phyloP scores from a whole-genome alignment of 169 alveolate genomes.

The Cystoisospora suis region DNA sequence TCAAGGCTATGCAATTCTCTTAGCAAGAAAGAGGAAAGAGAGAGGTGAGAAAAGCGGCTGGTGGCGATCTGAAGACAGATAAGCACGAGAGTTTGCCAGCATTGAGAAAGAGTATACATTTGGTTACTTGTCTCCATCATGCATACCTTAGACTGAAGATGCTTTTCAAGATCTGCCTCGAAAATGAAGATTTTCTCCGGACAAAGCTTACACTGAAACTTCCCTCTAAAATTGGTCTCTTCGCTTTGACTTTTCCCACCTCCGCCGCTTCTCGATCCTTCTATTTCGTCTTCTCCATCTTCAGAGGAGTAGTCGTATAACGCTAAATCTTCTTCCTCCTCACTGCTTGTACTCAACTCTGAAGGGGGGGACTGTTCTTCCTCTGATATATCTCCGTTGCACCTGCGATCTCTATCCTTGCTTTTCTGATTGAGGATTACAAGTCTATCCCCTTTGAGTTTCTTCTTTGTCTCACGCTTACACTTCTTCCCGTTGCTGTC shows the following conservation, averaged over 20 bases:
- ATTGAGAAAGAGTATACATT: no score
- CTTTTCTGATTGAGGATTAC: not conserved
- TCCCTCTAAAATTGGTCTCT: constrained; percentile 58
- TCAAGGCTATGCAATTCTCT: no score
- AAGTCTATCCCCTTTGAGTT: not conserved
- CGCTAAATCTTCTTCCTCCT: not conserved
- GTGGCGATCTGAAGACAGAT: no score
- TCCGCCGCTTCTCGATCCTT: not conserved
- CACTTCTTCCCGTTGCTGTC: not conserved
- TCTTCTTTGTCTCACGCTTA: not conserved
- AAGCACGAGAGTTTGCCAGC: no score
- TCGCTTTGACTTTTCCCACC: not conserved
- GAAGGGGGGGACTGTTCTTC: no score
- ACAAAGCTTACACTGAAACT: constrained; percentile 68
- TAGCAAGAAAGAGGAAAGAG: no score
- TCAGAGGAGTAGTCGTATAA: not conserved
- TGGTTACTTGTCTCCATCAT: no score
- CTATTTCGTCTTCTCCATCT: constrained; percentile 1
- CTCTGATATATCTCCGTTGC: no score
- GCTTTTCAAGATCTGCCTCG: constrained; percentile 72
- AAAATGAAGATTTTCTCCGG: constrained; percentile 65
- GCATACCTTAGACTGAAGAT: constrained; percentile 66
- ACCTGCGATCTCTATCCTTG: no score
- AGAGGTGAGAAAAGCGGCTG: no score
- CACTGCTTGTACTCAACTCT: not conserved